Base-by-base conservation (phyloP, 805 yeast species). In the Kluyveromyces aestuarii region DNA sequence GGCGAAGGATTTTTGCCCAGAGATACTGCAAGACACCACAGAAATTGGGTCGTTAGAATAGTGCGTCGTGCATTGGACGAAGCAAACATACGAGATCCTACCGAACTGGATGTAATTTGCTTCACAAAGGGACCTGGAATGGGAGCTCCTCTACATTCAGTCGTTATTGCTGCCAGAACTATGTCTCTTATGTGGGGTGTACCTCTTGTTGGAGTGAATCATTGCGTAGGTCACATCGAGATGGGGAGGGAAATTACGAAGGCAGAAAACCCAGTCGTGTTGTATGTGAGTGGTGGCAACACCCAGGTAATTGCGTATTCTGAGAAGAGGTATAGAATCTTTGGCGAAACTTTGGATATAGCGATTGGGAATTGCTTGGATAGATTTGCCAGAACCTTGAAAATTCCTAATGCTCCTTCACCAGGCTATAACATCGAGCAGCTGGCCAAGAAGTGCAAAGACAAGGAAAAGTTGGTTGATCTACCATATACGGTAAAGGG, bases 241-340 rank as follows among this genome's bases (percentile, higher is more conserved):
- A 93, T 93, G 99, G 99, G 99, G 11, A 73, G 99, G 51, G 98
- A 91, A 61, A 91, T 93, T 61, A 93, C 99, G 0, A 95, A 93
- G n/a, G 98, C 98, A 0, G 75, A 74, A n/a, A 91, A 93, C 61
- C 99, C 99, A 0, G 98, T 93, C 44, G 99, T 93, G 9, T 72
- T 93, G 46, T 93, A 93, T 60, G 99, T 93, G 10, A 87, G 96
- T 65, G 99, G 99, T 14, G 99, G 99, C 46, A 93, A 93, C 66
- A 93, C 99, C 1, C 99, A 93, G 65, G 95, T 93, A 18, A 93
- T 93, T 64, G 99, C 99, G 1, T 93, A 93, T 65, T 86, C 96
- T 4, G 85, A 84, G 56, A 96, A 91, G 61, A 67, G 96, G 57
- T 93, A 93, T 68, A 76, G 99, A 55, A 93, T 93, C n/a, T 93